These are phyloP conservation scores for Zopfochytrium polystomum DNA, from an alignment of 371 early-diverging fungal species.

Conservation along the genomic window DNA sequence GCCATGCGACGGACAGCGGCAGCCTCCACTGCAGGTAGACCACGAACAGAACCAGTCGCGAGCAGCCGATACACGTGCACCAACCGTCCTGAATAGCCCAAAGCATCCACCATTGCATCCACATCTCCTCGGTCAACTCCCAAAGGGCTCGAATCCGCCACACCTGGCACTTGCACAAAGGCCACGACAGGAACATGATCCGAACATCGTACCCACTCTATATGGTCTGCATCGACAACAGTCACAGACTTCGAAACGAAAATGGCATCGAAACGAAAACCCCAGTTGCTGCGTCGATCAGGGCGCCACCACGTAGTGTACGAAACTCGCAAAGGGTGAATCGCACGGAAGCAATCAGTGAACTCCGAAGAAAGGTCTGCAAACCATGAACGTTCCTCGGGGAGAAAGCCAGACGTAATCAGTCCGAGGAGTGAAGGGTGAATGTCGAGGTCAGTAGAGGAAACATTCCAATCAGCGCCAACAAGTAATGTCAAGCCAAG, in stretches of 20 bases:
- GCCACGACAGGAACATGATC: constrained; percentile 14
- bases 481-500: background rate
- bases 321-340: background rate
- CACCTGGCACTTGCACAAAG: too few species aligned
- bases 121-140: too few species aligned
- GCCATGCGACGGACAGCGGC: background rate
- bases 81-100: constrained; percentile 1
- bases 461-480: constrained; percentile 14
- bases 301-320: constrained; percentile 5
- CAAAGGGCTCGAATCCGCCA: background rate
- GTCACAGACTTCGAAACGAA: background rate
- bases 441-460: constrained; percentile 4
- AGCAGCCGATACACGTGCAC: constrained; percentile 5
- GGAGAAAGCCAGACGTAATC: background rate
- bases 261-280: constrained; percentile 3
- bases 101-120: background rate
- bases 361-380: constrained; percentile 1
- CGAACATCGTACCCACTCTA: constrained; percentile 4
- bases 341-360: constrained; percentile 4
- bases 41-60: background rate
- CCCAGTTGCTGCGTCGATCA: constrained; percentile 1
- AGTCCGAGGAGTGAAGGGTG: background rate
- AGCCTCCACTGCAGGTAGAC: background rate
- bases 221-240: constrained; percentile 1
- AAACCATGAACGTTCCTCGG: constrained; percentile 9